Conservation (phyloP, 164 flowering plant species). For the Litsea cubeba region DNA sequence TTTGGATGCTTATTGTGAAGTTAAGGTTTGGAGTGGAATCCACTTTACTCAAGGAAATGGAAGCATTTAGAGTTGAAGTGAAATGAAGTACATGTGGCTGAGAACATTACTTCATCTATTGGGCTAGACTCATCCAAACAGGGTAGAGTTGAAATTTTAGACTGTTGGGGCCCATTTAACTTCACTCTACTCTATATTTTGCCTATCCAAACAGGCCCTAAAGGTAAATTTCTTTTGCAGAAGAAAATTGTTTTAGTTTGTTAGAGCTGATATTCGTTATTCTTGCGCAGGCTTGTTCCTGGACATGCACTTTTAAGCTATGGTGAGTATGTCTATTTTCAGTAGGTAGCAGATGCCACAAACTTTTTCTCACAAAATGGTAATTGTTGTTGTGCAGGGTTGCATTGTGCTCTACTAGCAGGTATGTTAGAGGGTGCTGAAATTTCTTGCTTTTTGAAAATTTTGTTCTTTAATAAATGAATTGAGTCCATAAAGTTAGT, state of each 20-base stretch:
- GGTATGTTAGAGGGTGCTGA: slow-evolving; percentile 37
- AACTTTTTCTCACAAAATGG: background rate
- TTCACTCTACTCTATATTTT: too few relatives aligned
- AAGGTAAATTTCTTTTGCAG: background rate
- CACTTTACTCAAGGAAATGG: too few relatives aligned
- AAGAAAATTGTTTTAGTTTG: background rate
- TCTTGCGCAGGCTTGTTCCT: slow-evolving; percentile 69
- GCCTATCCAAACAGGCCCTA: too few relatives aligned
- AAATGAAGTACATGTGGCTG: too few relatives aligned
- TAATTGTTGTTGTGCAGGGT: slow-evolving; percentile 44
- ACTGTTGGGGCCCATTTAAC: too few relatives aligned
- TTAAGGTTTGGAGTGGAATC: too few relatives aligned
- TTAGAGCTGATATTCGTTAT: background rate
- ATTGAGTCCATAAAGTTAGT: background rate
- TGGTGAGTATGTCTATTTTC: slow-evolving; percentile 38
- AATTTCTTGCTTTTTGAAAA: background rate
- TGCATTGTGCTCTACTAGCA: slow-evolving; percentile 90
- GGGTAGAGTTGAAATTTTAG: too few relatives aligned
- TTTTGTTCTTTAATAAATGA: background rate
- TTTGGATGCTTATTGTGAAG: too few relatives aligned
- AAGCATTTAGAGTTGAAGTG: too few relatives aligned
- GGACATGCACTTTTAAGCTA: slow-evolving; percentile 78
- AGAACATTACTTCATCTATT: too few relatives aligned
- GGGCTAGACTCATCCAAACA: too few relatives aligned
- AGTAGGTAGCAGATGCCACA: slow-evolving; percentile 1